These are phyloP conservation scores for Lichtheimia corymbifera DNA, from an alignment of 371 early-diverging fungal genomes.

Conservation along the genomic window DNA sequence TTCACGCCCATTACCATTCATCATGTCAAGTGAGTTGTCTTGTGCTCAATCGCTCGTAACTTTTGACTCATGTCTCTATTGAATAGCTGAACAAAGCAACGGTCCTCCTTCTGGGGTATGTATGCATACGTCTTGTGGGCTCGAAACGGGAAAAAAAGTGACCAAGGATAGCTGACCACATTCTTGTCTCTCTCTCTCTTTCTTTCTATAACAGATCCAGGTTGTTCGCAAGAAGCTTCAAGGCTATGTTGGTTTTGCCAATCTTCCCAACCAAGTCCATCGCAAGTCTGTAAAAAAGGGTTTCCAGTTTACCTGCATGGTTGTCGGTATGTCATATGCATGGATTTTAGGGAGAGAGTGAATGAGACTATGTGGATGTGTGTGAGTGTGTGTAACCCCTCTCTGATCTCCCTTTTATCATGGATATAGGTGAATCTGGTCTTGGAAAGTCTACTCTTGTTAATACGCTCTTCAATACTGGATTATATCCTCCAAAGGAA, in stretches of 20 bases:
- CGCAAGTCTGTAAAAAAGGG: constrained; percentile 98
- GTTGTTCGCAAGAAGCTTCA: constrained; percentile 78
- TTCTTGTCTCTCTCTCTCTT: too few relatives aligned
- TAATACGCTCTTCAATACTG: constrained; percentile 97
- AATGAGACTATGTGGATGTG: too few relatives aligned
- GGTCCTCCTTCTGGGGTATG: constrained; percentile 38
- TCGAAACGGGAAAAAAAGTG: background rate
- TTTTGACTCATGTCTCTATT: too few relatives aligned
- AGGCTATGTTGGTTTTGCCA: constrained; percentile 97
- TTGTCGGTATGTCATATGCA: constrained; percentile 75
- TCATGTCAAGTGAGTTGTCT: constrained; percentile 2
- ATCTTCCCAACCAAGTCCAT: constrained; percentile 98
- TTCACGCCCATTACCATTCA: background rate
- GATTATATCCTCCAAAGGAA: constrained; percentile 88
- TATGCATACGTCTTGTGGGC: background rate
- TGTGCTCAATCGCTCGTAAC: too few relatives aligned
- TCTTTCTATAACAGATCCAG: too few relatives aligned
- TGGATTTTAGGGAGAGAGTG: constrained; percentile 3
- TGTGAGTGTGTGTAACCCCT: too few relatives aligned
- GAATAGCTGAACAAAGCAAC: constrained; percentile 29
- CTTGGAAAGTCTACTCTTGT: constrained; percentile 99
- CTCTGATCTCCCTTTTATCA: background rate
- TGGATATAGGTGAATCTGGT: constrained; percentile 87
- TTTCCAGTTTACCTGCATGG: constrained; percentile 98
- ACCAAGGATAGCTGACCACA: background rate